Percentiles rank a stretch among this genome's conserved stretches.
Evolutionary conservation across 306 rosid species (phyloP).

Genomic region (Amphicarpaea edgeworthii): DNA sequence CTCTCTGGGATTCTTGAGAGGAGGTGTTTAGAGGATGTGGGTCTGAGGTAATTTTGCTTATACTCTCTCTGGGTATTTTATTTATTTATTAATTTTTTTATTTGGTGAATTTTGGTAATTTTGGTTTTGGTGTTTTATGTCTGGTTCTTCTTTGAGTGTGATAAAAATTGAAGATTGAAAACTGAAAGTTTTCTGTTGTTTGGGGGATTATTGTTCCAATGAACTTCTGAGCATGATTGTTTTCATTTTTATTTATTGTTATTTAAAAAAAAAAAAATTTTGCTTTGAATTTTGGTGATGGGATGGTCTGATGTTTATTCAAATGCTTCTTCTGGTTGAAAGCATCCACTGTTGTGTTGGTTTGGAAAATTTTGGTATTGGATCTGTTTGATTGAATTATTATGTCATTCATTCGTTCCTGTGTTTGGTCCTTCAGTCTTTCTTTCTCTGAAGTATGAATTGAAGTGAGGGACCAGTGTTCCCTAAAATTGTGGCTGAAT

Average conservation of each 20-base stretch:
- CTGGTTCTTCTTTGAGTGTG: slow-evolving; percentile 39
- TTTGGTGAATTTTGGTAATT: slow-evolving; percentile 47
- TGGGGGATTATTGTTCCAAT: slow-evolving; percentile 47
- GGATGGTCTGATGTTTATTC: slow-evolving; percentile 41
- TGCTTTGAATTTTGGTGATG: slow-evolving; percentile 38
- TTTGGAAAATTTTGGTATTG: slow-evolving; percentile 47
- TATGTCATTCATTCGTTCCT: slow-evolving; percentile 31
- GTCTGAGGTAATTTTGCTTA: slow-evolving; percentile 77
- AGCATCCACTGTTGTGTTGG: slow-evolving; percentile 24
- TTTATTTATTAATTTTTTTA: slow-evolving; percentile 45
- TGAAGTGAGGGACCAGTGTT: slow-evolving; percentile 34
- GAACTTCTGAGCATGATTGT: slow-evolving; percentile 35
- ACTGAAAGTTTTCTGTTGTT: slow-evolving; percentile 40
- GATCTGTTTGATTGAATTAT: slow-evolving; percentile 61
- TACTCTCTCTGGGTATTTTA: slow-evolving; percentile 47
- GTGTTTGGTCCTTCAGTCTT: slow-evolving; percentile 34
- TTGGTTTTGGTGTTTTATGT: slow-evolving; percentile 47
- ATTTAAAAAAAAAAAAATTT: no score
- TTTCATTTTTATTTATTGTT: slow-evolving; percentile 4
- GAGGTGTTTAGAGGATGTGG: slow-evolving; percentile 65
- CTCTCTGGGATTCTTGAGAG: slow-evolving; percentile 58
- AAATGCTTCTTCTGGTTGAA: slow-evolving; percentile 42
- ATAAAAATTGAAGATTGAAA: slow-evolving; percentile 5
- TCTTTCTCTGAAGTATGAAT: slow-evolving; percentile 44
- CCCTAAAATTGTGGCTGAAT: slow-evolving; percentile 31